Conservation (phyloP, 345 rosid genomes). For the Lepidium didymum region DNA sequence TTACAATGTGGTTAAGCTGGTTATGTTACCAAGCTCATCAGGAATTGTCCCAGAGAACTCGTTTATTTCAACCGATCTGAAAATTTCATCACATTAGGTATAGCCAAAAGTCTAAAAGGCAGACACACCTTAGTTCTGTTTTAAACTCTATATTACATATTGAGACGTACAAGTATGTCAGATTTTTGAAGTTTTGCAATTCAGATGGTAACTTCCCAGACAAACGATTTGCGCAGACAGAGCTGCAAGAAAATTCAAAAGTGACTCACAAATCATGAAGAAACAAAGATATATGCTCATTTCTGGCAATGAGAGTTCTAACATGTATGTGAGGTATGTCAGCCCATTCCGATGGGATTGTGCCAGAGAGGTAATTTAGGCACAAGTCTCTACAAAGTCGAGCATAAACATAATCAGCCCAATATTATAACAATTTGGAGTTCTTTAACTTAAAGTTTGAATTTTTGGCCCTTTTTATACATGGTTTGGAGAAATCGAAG, state of each 20-base stretch:
- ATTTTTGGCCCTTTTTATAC: too few species aligned
- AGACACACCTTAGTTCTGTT: too few species aligned
- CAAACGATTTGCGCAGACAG: constrained; percentile 38
- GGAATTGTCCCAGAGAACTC: constrained; percentile 46
- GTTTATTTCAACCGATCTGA: constrained; percentile 51
- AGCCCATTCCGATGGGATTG: constrained; percentile 51
- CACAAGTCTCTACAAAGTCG: background rate
- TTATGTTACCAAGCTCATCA: constrained; percentile 39
- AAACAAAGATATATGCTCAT: too few species aligned
- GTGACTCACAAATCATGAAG: background rate
- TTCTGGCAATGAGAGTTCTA: too few species aligned
- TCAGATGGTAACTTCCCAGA: constrained; percentile 41
- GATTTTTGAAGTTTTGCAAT: constrained; percentile 37
- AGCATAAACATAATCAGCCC: background rate
- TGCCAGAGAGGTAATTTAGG: constrained; percentile 39
- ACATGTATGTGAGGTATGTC: constrained; percentile 28
- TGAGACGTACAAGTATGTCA: constrained; percentile 36
- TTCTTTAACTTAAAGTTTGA: too few species aligned
- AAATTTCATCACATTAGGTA: background rate
- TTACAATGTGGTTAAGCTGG: constrained; percentile 38
- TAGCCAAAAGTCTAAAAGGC: too few species aligned
- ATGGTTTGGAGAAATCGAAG: background rate
- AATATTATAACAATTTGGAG: too few species aligned
- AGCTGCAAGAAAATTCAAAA: constrained; percentile 15
- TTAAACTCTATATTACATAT: too few species aligned